Evolutionary conservation across 208 protist genomes (phyloP), one percentile per base, ranked within the genome.

Genomic region (Phytomonas sp.): DNA sequence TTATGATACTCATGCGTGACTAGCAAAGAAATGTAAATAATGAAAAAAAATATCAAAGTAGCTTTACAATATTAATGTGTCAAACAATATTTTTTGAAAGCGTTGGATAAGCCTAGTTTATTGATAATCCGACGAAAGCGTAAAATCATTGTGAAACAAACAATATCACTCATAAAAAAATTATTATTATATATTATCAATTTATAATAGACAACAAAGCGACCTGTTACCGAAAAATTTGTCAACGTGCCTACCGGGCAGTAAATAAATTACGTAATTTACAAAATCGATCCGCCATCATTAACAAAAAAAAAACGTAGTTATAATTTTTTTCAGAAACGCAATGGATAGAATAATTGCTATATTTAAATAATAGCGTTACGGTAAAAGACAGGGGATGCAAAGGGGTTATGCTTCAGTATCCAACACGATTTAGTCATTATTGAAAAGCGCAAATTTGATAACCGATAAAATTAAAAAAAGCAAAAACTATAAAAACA

Each of bases 51-150:
- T 65, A 65, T 49, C 23, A 12, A 56, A 56, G 0, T 26, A 56
- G 26, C 8, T 56, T 56, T 1, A 6, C 45, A 56, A 56, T 56
- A 5, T 26, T 23, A 26, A 56, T 56, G 26, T 1, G 26, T 5
- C 31, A 14, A 56, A 36, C 11, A 32, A 63, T 29, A 60, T 40
- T 6, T 30, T 16, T 29, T 60, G 30, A 26, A 71, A 31, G 36
- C 60, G 66, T 29, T 63, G 66, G 11, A 69, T 29, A 3, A 71
- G n/a, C 69, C 73, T 74, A 26, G 26, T 26, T 5, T 56, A 0
- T 26, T 56, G 4, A 4, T 56, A 56, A 5, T 0, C 16, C 45
- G 26, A 7, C 10, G 7, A 56, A 56, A 6, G 45, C 8, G 1
- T 56, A 6, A 12, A 56, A 56, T 56, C 45, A 26, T 56, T 56